Evolutionary conservation across 768 basidiomycete species (phyloP).

Genomic region (Chalciporus pseudorubinellus): DNA sequence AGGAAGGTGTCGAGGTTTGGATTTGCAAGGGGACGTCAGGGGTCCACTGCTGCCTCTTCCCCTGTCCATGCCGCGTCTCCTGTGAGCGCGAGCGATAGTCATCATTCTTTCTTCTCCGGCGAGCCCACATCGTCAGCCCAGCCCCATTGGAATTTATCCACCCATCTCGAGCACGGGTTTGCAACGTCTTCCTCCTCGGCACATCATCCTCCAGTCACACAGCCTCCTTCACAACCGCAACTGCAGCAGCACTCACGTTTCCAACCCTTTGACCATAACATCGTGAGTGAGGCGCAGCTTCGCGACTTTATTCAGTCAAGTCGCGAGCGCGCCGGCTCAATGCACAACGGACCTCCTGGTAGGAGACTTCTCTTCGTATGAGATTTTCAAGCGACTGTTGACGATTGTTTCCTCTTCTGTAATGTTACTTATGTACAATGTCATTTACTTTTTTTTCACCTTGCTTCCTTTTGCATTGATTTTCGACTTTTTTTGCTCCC

Average conservation of each 20-base stretch:
- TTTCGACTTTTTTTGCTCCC: conserved; percentile 15
- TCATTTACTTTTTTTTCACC: conserved; percentile 22
- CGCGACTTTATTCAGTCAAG: conserved; percentile 74
- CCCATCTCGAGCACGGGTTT: conserved; percentile 42
- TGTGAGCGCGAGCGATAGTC: conserved; percentile 47
- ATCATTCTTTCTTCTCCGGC: conserved; percentile 47
- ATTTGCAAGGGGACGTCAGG: conserved; percentile 71
- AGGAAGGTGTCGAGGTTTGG: conserved; percentile 78
- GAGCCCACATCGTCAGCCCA: conserved; percentile 37
- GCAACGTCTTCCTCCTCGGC: conserved; percentile 46
- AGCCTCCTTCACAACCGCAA: conserved; percentile 34
- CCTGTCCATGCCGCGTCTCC: conserved; percentile 58
- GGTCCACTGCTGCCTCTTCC: conserved; percentile 56
- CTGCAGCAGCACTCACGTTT: conserved; percentile 43
- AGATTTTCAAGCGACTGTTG: conserved; percentile 32
- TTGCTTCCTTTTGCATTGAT: conserved; percentile 8
- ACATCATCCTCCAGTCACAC: conserved; percentile 42
- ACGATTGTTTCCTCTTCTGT: conserved; percentile 29
- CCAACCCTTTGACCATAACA: conserved; percentile 52
- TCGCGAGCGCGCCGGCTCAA: conserved; percentile 49
- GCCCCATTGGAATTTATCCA: conserved; percentile 45
- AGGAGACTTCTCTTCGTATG: conserved; percentile 45
- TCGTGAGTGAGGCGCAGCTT: conserved; percentile 71
- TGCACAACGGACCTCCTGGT: conserved; percentile 42
- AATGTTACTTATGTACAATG: conserved; percentile 20